A percentile compares a stretch with the other conserved stretches of the same genome.
phyloP scores from a whole-genome alignment of 2,329 filamentous ascomycete genomes.

The Parascedosporium putredinis region DNA sequence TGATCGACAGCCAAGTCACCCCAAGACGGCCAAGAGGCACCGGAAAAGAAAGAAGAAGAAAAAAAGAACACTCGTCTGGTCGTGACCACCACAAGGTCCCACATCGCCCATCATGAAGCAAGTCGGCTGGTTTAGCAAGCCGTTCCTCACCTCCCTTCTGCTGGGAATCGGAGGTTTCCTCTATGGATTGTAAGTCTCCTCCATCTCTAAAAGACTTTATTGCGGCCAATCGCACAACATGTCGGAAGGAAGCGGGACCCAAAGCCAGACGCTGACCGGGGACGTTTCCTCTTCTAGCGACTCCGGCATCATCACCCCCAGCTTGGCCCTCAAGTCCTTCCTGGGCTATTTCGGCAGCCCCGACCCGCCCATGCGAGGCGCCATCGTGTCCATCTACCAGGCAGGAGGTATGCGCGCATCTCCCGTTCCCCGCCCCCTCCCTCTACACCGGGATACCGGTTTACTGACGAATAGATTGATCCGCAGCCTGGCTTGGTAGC shows the following conservation, averaged over 20 bases:
- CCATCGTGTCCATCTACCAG: constrained; percentile 30
- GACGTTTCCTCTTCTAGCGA: constrained; percentile 22
- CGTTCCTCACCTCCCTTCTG: constrained; percentile 27
- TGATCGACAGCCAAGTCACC: too few species aligned
- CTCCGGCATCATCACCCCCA: constrained; percentile 31
- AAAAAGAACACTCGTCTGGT: too few species aligned
- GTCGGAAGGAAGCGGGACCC: too few species aligned
- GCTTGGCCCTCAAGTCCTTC: constrained; percentile 25
- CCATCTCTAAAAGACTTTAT: not conserved
- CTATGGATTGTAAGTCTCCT: constrained; percentile 24
- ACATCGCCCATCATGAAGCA: constrained; percentile 19
- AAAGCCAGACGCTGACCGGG: too few species aligned
- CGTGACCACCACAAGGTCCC: too few species aligned
- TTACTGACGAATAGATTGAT: not conserved
- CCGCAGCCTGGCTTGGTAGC: constrained; percentile 27
- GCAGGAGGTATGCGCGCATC: constrained; percentile 21
- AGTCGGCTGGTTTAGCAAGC: constrained; percentile 24
- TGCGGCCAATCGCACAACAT: too few species aligned
- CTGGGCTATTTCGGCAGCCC: constrained; percentile 24
- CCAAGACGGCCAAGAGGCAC: too few species aligned
- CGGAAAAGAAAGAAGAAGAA: too few species aligned
- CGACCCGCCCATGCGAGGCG: constrained; percentile 23
- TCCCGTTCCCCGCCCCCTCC: not conserved
- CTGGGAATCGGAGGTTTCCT: constrained; percentile 29
- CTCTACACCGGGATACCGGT: too few species aligned